These are phyloP conservation scores for Monilinia vaccinii-corymbosi DNA, from an alignment of 2,329 filamentous ascomycete species.

Conservation along the genomic window DNA sequence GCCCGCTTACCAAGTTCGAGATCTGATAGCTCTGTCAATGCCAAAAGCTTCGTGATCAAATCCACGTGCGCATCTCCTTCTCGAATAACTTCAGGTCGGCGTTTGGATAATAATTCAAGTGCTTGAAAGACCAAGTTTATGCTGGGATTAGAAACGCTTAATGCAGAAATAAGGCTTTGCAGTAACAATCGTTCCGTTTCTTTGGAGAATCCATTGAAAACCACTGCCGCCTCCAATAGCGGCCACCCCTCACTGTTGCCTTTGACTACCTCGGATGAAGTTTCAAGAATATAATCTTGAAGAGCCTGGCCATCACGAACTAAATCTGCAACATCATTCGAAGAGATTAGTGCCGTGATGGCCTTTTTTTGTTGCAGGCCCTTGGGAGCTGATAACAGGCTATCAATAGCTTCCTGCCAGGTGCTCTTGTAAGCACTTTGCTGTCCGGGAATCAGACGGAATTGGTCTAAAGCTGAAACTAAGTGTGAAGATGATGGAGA, in stretches of 20 bases:
- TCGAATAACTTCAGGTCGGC: conserved; percentile 37
- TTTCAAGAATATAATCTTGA: conserved; percentile 39
- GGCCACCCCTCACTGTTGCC: conserved; percentile 33
- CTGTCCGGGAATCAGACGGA: conserved; percentile 37
- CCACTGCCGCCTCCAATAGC: conserved; percentile 41
- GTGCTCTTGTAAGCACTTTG: conserved; percentile 17
- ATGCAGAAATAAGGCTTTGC: conserved; percentile 25
- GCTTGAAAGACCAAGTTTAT: conserved; percentile 33
- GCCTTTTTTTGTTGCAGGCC: conserved; percentile 28
- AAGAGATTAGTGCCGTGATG: conserved; percentile 40
- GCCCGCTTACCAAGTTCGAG: conserved; percentile 23
- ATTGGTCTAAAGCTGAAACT: conserved; percentile 52
- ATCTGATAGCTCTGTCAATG: conserved; percentile 43
- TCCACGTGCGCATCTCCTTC: conserved; percentile 40
- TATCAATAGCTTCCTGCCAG: conserved; percentile 33
- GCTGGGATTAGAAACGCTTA: conserved; percentile 15
- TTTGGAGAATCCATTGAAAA: conserved; percentile 24
- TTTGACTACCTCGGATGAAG: conserved; percentile 33
- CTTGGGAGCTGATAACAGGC: conserved; percentile 32
- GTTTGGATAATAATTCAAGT: conserved; percentile 40
- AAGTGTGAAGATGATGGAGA: conserved; percentile 62
- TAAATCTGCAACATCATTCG: conserved; percentile 32
- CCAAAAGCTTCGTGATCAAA: conserved; percentile 44
- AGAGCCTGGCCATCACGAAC: conserved; percentile 34
- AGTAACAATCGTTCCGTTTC: conserved; percentile 28